These are phyloP conservation scores for Calonectria henricotiae DNA, from an alignment of 2,329 filamentous ascomycete species.

Conservation along the genomic window DNA sequence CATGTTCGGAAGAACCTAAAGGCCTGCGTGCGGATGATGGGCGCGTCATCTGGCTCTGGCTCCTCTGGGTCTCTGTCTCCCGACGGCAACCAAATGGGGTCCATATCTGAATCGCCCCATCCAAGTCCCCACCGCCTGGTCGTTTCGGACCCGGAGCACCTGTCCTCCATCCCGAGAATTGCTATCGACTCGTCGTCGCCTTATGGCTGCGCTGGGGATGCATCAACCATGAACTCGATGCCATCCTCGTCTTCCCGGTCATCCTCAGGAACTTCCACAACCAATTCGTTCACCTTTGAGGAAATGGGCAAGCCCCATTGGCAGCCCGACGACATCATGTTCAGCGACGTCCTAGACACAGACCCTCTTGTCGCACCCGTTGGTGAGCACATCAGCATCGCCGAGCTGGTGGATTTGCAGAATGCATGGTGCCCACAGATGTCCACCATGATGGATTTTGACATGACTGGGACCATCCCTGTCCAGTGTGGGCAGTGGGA, in stretches of 20 bases:
- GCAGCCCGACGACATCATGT: conserved; percentile 47
- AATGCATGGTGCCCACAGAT: conserved; percentile 54
- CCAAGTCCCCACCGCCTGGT: conserved; percentile 28
- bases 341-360: conserved; percentile 46
- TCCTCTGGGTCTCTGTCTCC: conserved; percentile 44
- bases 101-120: conserved; percentile 49
- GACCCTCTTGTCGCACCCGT: conserved; percentile 40
- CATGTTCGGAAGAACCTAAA: conserved; percentile 54
- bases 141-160: conserved; percentile 25
- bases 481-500: conserved; percentile 51
- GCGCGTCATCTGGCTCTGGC: conserved; percentile 39
- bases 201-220: conserved; percentile 42
- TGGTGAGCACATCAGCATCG: conserved; percentile 47
- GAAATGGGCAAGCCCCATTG: conserved; percentile 50
- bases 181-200: conserved; percentile 37
- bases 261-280: conserved; percentile 45
- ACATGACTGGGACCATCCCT: conserved; percentile 48
- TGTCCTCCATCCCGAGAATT: conserved; percentile 32
- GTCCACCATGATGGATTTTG: conserved; percentile 53
- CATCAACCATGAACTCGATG: conserved; percentile 42
- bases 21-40: conserved; percentile 48
- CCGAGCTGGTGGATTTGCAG: conserved; percentile 49
- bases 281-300: conserved; percentile 48
- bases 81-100: conserved; percentile 40
- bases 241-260: conserved; percentile 47